A percentile compares a stretch with the other conserved stretches of the same genome.
Evolutionary conservation across 179 eudicot genomes (phyloP).

Genomic region (Amaranthus tricolor): DNA sequence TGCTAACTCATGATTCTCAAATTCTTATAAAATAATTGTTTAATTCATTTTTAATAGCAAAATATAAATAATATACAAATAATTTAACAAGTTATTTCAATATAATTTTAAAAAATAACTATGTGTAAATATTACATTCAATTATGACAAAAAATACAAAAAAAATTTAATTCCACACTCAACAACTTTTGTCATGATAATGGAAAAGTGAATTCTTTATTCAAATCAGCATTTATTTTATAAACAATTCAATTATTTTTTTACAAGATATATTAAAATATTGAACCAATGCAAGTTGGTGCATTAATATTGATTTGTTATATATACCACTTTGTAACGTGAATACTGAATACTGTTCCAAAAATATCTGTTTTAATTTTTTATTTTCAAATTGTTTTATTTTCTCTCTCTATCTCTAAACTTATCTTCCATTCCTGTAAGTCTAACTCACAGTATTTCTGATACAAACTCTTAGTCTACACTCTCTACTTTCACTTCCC

Average conservation of each 20-base stretch:
- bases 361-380: neutral
- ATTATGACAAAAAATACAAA: neutral
- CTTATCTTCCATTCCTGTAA: constrained; percentile 12
- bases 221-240: constrained; percentile 13
- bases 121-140: neutral
- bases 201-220: constrained; percentile 18
- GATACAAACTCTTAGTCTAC: constrained; percentile 48
- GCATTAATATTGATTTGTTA: neutral
- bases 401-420: constrained; percentile 17
- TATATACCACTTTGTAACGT: constrained; percentile 15
- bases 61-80: no score
- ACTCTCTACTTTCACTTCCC: constrained; percentile 41
- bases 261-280: constrained; percentile 5
- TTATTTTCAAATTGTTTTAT: neutral
- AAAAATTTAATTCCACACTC: constrained; percentile 25
- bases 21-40: no score
- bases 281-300: neutral
- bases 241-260: constrained; percentile 25
- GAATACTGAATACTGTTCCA: constrained; percentile 22
- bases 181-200: constrained; percentile 28
- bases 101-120: neutral
- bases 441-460: constrained; percentile 35
- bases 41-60: no score
- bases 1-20: no score
- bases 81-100: neutral